Conservation (phyloP, 2,329 filamentous ascomycete species). For the Scedosporium boydii region DNA sequence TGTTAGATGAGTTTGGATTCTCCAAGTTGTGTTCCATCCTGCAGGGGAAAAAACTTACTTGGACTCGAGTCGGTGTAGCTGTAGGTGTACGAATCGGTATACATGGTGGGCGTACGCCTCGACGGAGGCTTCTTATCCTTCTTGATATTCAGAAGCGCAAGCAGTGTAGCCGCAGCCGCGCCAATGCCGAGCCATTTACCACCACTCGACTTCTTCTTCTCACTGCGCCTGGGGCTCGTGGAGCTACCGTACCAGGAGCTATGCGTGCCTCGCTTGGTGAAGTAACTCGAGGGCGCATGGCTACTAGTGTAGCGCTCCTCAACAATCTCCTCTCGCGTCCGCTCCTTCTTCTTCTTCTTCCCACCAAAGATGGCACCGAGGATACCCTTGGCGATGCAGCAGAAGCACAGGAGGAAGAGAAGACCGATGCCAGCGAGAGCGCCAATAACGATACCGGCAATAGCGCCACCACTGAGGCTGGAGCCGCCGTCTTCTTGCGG, state of each 20-base stretch:
- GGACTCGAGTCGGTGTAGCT: slow-evolving; percentile 41
- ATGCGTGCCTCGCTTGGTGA: slow-evolving; percentile 42
- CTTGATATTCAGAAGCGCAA: slow-evolving; percentile 44
- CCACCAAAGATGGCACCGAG: slow-evolving; percentile 57
- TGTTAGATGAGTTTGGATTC: neutral
- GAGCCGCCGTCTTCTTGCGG: slow-evolving; percentile 25
- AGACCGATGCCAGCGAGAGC: slow-evolving; percentile 57
- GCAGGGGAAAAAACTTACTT: slow-evolving; percentile 32
- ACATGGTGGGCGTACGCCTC: slow-evolving; percentile 33
- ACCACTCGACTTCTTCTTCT: slow-evolving; percentile 42
- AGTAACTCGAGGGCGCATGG: slow-evolving; percentile 24
- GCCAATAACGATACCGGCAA: slow-evolving; percentile 74
- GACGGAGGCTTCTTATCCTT: slow-evolving; percentile 37
- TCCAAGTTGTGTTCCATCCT: slow-evolving; percentile 8
- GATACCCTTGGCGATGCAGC: slow-evolving; percentile 56
- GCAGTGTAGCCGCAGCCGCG: slow-evolving; percentile 39
- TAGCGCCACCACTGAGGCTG: slow-evolving; percentile 59
- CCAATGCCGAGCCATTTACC: slow-evolving; percentile 44
- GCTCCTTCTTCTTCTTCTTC: slow-evolving; percentile 36
- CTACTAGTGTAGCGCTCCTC: slow-evolving; percentile 50
- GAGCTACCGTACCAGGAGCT: slow-evolving; percentile 47
- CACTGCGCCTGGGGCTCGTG: slow-evolving; percentile 32
- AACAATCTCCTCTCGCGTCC: slow-evolving; percentile 48
- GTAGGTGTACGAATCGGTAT: slow-evolving; percentile 41
- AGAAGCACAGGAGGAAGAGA: slow-evolving; percentile 63